Evolutionary conservation across 2,329 filamentous ascomycete species (phyloP).

Genomic region (Tolypocladium sp.): DNA sequence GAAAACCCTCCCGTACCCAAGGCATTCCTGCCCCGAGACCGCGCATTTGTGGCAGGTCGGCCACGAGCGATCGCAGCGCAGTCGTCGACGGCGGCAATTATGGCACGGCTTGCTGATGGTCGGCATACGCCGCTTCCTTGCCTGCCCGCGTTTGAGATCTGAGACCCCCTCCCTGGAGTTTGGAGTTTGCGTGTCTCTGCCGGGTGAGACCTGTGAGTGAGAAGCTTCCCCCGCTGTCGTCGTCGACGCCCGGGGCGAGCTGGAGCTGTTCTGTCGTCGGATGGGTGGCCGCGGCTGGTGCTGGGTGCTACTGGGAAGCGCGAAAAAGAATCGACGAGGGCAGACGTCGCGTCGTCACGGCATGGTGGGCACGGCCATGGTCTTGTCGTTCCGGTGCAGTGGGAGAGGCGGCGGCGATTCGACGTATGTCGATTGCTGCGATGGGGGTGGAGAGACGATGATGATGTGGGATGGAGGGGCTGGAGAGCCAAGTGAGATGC

Average conservation of each 20-base stretch:
- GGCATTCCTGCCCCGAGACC: slow-evolving; percentile 45
- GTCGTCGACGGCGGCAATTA: slow-evolving; percentile 51
- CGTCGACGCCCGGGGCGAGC: no score
- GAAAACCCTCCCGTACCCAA: slow-evolving; percentile 52
- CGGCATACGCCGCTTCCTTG: slow-evolving; percentile 13
- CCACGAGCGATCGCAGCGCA: slow-evolving; percentile 52
- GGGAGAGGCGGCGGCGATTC: neutral
- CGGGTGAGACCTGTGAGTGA: neutral
- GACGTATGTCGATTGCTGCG: neutral
- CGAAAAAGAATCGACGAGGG: neutral
- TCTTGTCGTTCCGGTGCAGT: slow-evolving; percentile 1
- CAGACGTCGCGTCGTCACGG: neutral
- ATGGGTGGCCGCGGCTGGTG: neutral
- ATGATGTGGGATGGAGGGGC: neutral
- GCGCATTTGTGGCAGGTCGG: slow-evolving; percentile 52
- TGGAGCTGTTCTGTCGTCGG: neutral
- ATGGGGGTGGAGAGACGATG: neutral
- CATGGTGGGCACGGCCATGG: neutral
- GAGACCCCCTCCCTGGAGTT: neutral
- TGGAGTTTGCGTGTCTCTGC: neutral
- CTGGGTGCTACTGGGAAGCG: neutral
- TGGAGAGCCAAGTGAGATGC: neutral
- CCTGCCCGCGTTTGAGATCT: neutral
- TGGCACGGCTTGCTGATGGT: slow-evolving; percentile 41
- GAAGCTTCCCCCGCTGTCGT: neutral